These are phyloP conservation scores for Aspergillus kassunensis DNA, from an alignment of 495 filamentous ascomycete species.

Conservation along the genomic window DNA sequence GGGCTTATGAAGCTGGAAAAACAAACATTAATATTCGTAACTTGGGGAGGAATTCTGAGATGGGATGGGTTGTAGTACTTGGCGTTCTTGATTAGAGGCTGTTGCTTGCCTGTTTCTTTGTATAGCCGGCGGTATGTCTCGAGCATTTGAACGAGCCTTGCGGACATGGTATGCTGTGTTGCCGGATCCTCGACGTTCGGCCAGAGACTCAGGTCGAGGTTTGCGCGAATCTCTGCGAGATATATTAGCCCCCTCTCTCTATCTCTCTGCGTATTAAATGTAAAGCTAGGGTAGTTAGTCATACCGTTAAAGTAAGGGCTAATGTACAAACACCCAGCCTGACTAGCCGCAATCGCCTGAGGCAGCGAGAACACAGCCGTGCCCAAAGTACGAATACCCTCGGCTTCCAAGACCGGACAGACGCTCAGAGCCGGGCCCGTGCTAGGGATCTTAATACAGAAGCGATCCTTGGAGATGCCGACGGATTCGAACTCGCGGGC, in stretches of 20 bases:
- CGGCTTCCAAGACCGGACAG: slow-evolving; percentile 43
- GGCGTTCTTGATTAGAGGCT: slow-evolving; percentile 38
- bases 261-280: no score
- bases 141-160: slow-evolving; percentile 36
- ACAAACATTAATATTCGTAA: no score
- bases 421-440: slow-evolving; percentile 57
- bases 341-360: slow-evolving; percentile 51
- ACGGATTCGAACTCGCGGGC: slow-evolving; percentile 35
- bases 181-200: slow-evolving; percentile 32
- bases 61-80: slow-evolving; percentile 32
- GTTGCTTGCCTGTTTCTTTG: slow-evolving; percentile 37
- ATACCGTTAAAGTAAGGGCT: slow-evolving; percentile 48
- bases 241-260: no score
- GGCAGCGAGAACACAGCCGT: slow-evolving; percentile 55
- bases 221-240: neutral
- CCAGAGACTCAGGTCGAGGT: slow-evolving; percentile 17
- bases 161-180: slow-evolving; percentile 33
- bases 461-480: slow-evolving; percentile 39
- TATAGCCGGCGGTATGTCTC: slow-evolving; percentile 32
- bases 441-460: slow-evolving; percentile 57
- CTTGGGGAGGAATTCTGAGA: no score
- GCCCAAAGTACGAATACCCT: slow-evolving; percentile 50
- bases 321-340: slow-evolving; percentile 52
- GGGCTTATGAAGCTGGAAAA: neutral
- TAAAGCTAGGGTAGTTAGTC: no score